Evolutionary conservation across 768 basidiomycete genomes (phyloP), one percentile per base, ranked within the genome.

Genomic region (Gymnopilus junonius): DNA sequence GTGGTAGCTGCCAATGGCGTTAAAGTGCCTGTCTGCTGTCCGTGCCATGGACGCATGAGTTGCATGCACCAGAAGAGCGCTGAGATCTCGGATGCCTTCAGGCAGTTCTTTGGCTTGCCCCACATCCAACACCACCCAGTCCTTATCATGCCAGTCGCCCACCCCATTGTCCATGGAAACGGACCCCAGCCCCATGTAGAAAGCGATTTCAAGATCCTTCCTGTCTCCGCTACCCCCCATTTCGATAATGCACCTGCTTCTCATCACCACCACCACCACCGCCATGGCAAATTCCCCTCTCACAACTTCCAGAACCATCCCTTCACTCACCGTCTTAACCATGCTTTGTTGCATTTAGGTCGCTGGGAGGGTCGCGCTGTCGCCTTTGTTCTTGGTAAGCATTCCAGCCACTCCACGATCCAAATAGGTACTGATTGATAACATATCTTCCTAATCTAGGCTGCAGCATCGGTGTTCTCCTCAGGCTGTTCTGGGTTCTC

Each of bases 291-390:
- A n/a, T 77, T 66, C 51, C 65, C 58, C 53, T 63, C 68, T 23
- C 67, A 58, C 27, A 69, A 68, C 23, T 48, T 21, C 59, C 61
- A 70, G 35, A 69, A 72, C 31, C 71, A 63, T 21, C 76, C 82
- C 34, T 91, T 92, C 83, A 61, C 83, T 50, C 76, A 73, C 46
- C 87, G 93, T 48, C 76, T 94, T 64, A 85, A 88, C 69, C 76
- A 76, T 58, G 89, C 92, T 2, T 75, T 94, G 58, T 86, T 86
- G 79, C 74, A 84, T 8, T 85, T 94, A 15, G 90, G 92, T 12
- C 86, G 86, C 20, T 94, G 93, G 92, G 93, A 94, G 75, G 92
- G 92, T 55, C 82, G 91, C 54, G 87, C 87, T 10, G 88, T 94
- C 15, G 88, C 93, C 3, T 94, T 94, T 63, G 92, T 94, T 60